Evolutionary conservation across 2,329 filamentous ascomycete species (phyloP).

Genomic region (Penicillium brasilianum): DNA sequence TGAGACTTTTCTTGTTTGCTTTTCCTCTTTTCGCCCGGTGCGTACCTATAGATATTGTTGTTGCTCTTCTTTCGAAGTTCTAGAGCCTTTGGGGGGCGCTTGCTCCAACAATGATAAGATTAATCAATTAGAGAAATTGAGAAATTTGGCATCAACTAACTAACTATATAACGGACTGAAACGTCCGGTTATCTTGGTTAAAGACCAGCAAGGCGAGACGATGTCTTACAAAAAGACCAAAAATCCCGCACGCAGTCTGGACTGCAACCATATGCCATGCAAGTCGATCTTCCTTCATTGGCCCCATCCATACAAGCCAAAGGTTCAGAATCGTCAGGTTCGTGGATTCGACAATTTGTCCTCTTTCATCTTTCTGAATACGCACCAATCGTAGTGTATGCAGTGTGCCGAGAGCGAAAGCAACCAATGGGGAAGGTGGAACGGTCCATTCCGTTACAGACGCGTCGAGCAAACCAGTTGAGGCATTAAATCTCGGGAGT

Average conservation of each 20-base stretch:
- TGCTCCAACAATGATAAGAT: not conserved
- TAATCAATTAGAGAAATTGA: not conserved
- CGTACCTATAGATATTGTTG: no score
- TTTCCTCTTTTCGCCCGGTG: not conserved
- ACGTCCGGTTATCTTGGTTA: slow-evolving; percentile 75
- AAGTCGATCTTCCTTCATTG: slow-evolving; percentile 83
- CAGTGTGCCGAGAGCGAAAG: slow-evolving; percentile 68
- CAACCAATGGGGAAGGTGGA: slow-evolving; percentile 71
- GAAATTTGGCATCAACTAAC: not conserved
- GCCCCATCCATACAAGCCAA: slow-evolving; percentile 94
- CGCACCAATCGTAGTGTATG: slow-evolving; percentile 70
- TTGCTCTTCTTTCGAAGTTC: no score
- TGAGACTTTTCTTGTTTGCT: not conserved
- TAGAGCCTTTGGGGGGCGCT: not conserved
- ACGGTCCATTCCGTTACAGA: slow-evolving; percentile 78
- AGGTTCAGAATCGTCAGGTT: slow-evolving; percentile 95
- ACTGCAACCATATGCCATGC: slow-evolving; percentile 79
- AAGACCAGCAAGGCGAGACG: slow-evolving; percentile 86
- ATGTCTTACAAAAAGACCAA: slow-evolving; percentile 85
- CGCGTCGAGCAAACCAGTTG: slow-evolving; percentile 83
- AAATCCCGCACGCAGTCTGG: slow-evolving; percentile 75
- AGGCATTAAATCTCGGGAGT: slow-evolving; percentile 83
- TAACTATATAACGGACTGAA: slow-evolving; percentile 28
- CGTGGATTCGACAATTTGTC: slow-evolving; percentile 75
- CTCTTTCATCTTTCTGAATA: slow-evolving; percentile 69